A percentile compares a stretch with the other conserved stretches of the same genome.
phyloP scores from a whole-genome alignment of 2,329 filamentous ascomycete species.

The Metarhizium humberi region DNA sequence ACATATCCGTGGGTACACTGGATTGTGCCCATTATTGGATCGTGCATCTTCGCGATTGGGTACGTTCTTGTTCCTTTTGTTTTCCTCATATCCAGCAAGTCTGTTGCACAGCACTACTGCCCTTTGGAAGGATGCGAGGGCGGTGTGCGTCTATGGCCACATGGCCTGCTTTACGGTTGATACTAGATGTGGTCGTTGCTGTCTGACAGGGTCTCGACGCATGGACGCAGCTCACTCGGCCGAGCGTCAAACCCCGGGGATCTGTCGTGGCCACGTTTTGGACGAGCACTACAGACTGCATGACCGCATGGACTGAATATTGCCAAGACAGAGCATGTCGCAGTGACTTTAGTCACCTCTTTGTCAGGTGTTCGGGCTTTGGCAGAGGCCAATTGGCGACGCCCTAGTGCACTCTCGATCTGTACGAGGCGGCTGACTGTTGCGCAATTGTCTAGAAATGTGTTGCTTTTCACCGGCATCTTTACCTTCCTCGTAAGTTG shows the following conservation, averaged over 20 bases:
- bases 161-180: neutral
- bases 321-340: neutral
- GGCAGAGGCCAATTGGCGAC: neutral
- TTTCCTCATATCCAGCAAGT: slow-evolving; percentile 4
- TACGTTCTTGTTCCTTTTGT: slow-evolving; percentile 30
- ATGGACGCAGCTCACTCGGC: neutral
- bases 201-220: neutral
- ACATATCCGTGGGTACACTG: slow-evolving; percentile 66
- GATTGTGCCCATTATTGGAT: slow-evolving; percentile 68
- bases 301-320: neutral
- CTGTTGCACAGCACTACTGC: slow-evolving; percentile 2
- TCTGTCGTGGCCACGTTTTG: slow-evolving; percentile 6
- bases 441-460: slow-evolving; percentile 39
- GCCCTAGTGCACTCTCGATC: neutral
- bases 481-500: slow-evolving; percentile 77
- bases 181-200: neutral
- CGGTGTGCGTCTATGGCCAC: slow-evolving; percentile 4
- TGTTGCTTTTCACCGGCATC: slow-evolving; percentile 73
- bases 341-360: slow-evolving; percentile 20
- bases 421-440: slow-evolving; percentile 16
- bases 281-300: neutral
- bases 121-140: slow-evolving; percentile 7
- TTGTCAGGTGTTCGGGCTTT: slow-evolving; percentile 15
- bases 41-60: slow-evolving; percentile 60
- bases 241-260: neutral